phyloP scores from a whole-genome alignment of 1,139 yeast genomes.

The Candida neerlandica region DNA sequence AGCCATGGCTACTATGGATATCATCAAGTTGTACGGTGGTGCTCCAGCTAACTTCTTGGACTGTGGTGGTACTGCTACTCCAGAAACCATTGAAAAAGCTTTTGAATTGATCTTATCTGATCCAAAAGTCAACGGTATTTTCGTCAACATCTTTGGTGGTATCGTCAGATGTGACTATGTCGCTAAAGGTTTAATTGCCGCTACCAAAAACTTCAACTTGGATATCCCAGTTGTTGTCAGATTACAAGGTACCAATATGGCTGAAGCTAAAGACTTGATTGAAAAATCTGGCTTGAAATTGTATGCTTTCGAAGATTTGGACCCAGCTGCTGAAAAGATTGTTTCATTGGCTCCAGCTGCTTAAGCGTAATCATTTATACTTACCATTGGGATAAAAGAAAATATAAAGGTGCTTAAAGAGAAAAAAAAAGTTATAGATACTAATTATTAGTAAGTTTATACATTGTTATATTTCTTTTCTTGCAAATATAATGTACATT shows the following conservation, averaged over 20 bases:
- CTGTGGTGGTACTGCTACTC: slow-evolving; percentile 99
- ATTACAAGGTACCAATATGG: slow-evolving; percentile 97
- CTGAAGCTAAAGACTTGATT: slow-evolving; percentile 84
- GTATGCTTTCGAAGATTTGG: slow-evolving; percentile 88
- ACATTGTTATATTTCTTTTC: not conserved
- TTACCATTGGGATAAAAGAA: not conserved
- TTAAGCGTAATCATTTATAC: slow-evolving; percentile 6
- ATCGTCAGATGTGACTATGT: slow-evolving; percentile 98
- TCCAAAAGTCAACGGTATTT: slow-evolving; percentile 89
- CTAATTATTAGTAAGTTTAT: not conserved
- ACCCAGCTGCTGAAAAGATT: slow-evolving; percentile 96
- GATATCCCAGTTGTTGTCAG: slow-evolving; percentile 96
- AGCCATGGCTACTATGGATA: slow-evolving; percentile 99
- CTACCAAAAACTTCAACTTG: slow-evolving; percentile 94
- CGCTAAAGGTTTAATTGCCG: slow-evolving; percentile 94
- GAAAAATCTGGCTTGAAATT: slow-evolving; percentile 90
- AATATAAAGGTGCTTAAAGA: not conserved
- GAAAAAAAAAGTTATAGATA: not conserved
- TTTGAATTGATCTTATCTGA: slow-evolving; percentile 91
- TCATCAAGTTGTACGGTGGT: slow-evolving; percentile 97
- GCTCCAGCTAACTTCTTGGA: slow-evolving; percentile 98
- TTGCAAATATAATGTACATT: not conserved
- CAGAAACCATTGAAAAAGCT: slow-evolving; percentile 96
- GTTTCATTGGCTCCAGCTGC: slow-evolving; percentile 62
- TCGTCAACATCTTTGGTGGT: slow-evolving; percentile 99